Percentiles rank a stretch among this genome's conserved stretches.
These are phyloP conservation scores for Aspergillus fijiensis DNA, from an alignment of 2,329 filamentous ascomycete genomes.

Conservation along the genomic window DNA sequence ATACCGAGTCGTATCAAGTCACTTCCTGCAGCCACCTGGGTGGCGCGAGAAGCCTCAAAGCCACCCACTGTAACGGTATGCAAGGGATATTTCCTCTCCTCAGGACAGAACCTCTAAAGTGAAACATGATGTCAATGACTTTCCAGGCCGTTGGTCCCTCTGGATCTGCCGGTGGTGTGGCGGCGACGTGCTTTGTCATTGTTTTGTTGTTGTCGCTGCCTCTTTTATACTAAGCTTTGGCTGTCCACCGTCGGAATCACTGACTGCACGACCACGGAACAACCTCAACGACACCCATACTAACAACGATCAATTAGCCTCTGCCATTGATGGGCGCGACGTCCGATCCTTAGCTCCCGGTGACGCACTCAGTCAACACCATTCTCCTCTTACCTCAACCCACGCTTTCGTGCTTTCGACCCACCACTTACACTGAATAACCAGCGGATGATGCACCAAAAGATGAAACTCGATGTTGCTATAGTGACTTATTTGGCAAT, in stretches of 20 bases:
- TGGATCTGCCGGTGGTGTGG: background rate
- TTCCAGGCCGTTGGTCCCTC: background rate
- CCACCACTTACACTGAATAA: constrained; percentile 17
- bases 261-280: background rate
- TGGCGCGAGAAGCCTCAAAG: no score
- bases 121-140: background rate
- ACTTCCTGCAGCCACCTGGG: no score
- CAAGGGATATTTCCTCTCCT: background rate
- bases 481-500: constrained; percentile 30
- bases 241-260: background rate
- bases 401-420: constrained; percentile 16
- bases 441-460: constrained; percentile 16
- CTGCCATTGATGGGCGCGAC: constrained; percentile 7
- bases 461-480: constrained; percentile 18
- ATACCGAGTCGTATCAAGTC: no score
- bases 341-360: constrained; percentile 16
- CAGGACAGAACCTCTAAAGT: background rate
- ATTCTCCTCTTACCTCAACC: constrained; percentile 10
- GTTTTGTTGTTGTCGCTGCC: constrained; percentile 10
- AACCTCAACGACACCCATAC: background rate
- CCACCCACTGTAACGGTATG: background rate
- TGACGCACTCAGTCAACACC: constrained; percentile 17
- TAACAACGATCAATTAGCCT: constrained; percentile 1
- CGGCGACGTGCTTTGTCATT: constrained; percentile 9
- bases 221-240: constrained; percentile 11